Base-by-base conservation (phyloP, 2,329 filamentous ascomycete species). In the Trichoderma harzianum region DNA sequence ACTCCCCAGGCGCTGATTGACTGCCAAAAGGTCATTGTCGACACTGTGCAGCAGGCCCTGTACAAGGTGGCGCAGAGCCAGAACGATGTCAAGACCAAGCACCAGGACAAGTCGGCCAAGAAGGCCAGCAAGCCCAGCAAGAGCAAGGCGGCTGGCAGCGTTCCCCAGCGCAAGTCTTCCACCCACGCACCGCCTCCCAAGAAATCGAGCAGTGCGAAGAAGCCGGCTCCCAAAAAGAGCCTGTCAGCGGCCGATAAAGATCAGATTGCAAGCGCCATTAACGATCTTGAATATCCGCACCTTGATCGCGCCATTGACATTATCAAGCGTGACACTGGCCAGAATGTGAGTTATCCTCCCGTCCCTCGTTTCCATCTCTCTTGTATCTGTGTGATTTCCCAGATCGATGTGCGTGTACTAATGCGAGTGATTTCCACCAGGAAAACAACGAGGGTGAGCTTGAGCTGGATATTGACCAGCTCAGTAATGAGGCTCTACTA, bases 171-270 rank as follows among this genome's bases (percentile, higher is more conserved):
- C 76, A 89, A 88, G 78, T 77, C 82, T 1, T 77, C 80, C 14
- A 79, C 79, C 24, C 78, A 78, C 5, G 74, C 79, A 0, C 70
- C 79, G 3, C 74, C 80, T 2, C 74, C 80, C 4, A 83, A 82
- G 76, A 83, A 83, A 72, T 72, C 79, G 1, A 76, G 79, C 39
- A 78, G 79, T 43, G 78, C 79, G 72, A 84, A 89, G 79, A 87
- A 87, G 77, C 77, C 82, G 5, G 78, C 81, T 0, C 69, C 78
- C 7, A 84, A 83, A 77, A 84, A 81, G 78, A 87, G 87, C 69
- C 88, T 93, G 78, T 89, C 94, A 58, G 91, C 89, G 72, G 86
- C 91, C 4, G 94, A 99, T 82, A 98, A 98, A 85, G 93, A 96
- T 72, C 89, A 95, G 75, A 97, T 99, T 72, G 95, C 94, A 1